Conservation (phyloP, 179 eudicot genomes). For the Beta corolliflora region DNA sequence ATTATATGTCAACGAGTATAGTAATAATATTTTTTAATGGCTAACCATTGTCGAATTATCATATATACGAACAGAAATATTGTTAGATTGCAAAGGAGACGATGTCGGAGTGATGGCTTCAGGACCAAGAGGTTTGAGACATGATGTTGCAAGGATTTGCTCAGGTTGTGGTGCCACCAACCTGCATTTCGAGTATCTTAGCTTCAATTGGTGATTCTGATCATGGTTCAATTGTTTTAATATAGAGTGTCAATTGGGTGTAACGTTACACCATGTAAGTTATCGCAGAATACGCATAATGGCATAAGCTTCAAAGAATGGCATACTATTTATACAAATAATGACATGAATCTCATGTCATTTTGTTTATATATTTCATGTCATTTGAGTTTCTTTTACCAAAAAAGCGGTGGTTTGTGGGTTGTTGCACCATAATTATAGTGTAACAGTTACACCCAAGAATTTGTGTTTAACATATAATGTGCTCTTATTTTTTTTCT, state of each 20-base stretch:
- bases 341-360: no score
- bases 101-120: slow-evolving; percentile 55
- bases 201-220: slow-evolving; percentile 55
- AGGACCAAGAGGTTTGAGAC: slow-evolving; percentile 55
- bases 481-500: neutral
- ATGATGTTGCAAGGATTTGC: slow-evolving; percentile 56
- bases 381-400: no score
- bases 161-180: slow-evolving; percentile 32
- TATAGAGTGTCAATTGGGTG: neutral
- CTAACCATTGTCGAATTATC: neutral
- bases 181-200: slow-evolving; percentile 52
- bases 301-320: no score
- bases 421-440: no score
- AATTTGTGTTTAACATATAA: no score
- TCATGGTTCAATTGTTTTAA: neutral
- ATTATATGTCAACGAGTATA: no score
- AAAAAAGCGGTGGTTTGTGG: no score
- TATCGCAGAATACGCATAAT: no score
- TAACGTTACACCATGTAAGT: no score
- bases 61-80: slow-evolving; percentile 34
- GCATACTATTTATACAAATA: no score
- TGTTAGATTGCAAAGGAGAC: slow-evolving; percentile 37
- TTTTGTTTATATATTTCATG: no score
- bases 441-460: no score
- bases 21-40: neutral